Conservation (phyloP, 2,329 filamentous ascomycete species). For the Fusarium chaquense region DNA sequence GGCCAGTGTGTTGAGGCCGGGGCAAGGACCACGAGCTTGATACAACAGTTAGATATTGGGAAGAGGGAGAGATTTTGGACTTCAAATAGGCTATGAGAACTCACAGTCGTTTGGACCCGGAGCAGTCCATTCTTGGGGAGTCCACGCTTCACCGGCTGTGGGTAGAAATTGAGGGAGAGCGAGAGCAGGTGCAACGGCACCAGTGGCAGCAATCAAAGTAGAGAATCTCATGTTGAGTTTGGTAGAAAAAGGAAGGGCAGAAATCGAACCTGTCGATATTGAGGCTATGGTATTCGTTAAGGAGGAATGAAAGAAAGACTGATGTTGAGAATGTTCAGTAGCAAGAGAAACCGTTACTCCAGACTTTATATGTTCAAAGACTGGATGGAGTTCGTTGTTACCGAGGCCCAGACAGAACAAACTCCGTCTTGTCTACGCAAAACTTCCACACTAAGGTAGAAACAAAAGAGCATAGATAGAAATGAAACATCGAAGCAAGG, state of each 20-base stretch:
- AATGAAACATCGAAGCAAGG: background rate
- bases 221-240: background rate
- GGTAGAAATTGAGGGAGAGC: background rate
- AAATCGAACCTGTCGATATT: background rate
- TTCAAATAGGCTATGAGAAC: rapidly evolving
- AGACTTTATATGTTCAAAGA: background rate
- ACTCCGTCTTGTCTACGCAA: background rate
- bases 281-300: background rate
- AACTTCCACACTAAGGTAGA: rapidly evolving
- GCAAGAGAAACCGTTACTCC: rapidly evolving
- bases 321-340: background rate
- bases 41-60: background rate
- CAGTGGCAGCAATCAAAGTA: background rate
- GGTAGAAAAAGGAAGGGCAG: background rate
- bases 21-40: slow-evolving; percentile 14
- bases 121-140: slow-evolving; percentile 14
- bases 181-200: rapidly evolving
- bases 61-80: rapidly evolving
- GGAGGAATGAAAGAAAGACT: background rate
- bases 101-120: background rate
- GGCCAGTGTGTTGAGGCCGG: slow-evolving; percentile 9
- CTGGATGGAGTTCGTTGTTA: too few species aligned
- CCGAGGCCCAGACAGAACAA: rapidly evolving
- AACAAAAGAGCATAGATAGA: background rate
- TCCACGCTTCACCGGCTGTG: background rate